Evolutionary conservation across 352 stramenopile species (phyloP), one percentile per base, ranked within the genome.

Genomic region (Plasmopara viticola): DNA sequence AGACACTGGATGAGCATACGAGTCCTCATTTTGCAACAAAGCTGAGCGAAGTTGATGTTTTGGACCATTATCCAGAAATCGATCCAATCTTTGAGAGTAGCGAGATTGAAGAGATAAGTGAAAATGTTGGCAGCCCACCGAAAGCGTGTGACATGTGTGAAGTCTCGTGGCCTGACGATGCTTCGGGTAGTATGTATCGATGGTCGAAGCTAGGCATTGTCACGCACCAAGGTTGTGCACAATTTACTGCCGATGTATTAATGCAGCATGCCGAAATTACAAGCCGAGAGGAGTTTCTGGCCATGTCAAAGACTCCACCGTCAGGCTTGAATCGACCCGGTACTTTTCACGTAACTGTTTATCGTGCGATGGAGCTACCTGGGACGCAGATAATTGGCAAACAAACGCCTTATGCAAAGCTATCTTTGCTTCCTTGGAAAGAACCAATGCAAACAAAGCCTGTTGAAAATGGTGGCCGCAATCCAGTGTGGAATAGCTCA

Each of bases 381-480:
- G 77, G 77, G 1, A 75, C 68, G 0, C 81, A 88, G 30, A 30
- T 88, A 0, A 64, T 88, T 28, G 81, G 81, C 4, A 84, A 79
- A 5, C 72, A 81, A 43, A 68, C 70, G 15, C 81, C 81, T 12
- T 92, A 92, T 41, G 75, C 75, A 2, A 89, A 80, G 53, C 45
- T 92, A 29, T 87, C 81, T 9, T 51, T 92, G 33, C 57, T 92
- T 40, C 81, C 81, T 6, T 94, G 84, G 84, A 92, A 94, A 42
- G 84, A 94, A 53, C 79, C 84, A 0, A 63, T 85, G 42, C 81
- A 91, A 54, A 94, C 84, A 0, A 90, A 89, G 45, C 64, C 81
- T 1, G 69, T 72, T 12, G 79, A 92, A 51, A 86, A 73, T 40
- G 81, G 84, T 18, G 84, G 81, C 4, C 75, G 76, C 9, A 80